phyloP scores from a whole-genome alignment of 192 early-diverging fungal genomes.

The Entomortierella beljakovae region DNA sequence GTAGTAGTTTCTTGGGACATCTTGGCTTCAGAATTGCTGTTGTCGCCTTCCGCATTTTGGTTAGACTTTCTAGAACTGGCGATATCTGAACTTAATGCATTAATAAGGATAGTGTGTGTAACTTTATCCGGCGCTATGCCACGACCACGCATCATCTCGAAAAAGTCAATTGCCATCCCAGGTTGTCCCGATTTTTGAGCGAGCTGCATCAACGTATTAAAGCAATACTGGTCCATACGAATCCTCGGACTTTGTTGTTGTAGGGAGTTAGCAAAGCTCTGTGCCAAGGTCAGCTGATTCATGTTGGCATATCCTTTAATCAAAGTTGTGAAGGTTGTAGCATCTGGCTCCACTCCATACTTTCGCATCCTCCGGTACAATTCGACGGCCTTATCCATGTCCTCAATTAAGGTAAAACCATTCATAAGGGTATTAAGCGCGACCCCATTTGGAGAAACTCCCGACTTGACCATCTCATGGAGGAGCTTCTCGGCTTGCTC shows the following conservation, averaged over 20 bases:
- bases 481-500: slow-evolving; percentile 50
- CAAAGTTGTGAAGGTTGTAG: slow-evolving; percentile 34
- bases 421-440: slow-evolving; percentile 48
- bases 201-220: slow-evolving; percentile 47
- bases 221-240: slow-evolving; percentile 30
- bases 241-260: slow-evolving; percentile 29
- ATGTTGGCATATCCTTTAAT: slow-evolving; percentile 47
- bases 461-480: slow-evolving; percentile 46
- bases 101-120: slow-evolving; percentile 37
- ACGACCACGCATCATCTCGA: slow-evolving; percentile 49
- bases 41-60: background rate
- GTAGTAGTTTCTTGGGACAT: slow-evolving; percentile 1
- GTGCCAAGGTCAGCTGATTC: slow-evolving; percentile 22
- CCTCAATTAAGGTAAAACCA: slow-evolving; percentile 33
- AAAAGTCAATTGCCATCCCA: slow-evolving; percentile 45
- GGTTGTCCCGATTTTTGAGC: slow-evolving; percentile 45
- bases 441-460: slow-evolving; percentile 31
- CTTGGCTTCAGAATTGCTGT: background rate
- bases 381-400: slow-evolving; percentile 54
- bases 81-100: slow-evolving; percentile 28
- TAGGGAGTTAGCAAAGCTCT: slow-evolving; percentile 40
- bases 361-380: slow-evolving; percentile 51
- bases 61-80: background rate
- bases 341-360: slow-evolving; percentile 45
- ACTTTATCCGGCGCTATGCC: slow-evolving; percentile 34